Conservation (phyloP, 306 rosid species). For the Malus fusca region DNA sequence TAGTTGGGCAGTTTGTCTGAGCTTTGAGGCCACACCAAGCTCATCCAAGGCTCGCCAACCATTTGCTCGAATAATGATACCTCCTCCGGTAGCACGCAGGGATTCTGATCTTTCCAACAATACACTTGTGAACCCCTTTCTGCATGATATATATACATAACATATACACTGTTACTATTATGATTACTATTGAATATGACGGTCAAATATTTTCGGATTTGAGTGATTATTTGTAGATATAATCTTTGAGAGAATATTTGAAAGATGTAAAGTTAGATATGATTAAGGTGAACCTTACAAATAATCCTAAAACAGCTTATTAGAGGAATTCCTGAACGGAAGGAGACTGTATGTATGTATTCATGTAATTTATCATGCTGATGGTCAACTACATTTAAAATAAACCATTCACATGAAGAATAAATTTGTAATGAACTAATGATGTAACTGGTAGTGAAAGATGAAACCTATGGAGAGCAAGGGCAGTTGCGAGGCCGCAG, state of each 20-base stretch:
- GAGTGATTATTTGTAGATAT: too few species aligned
- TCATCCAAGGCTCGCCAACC: slow-evolving; percentile 58
- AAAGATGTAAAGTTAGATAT: too few species aligned
- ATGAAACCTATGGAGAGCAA: slow-evolving; percentile 50
- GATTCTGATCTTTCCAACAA: slow-evolving; percentile 45
- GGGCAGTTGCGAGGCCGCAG: slow-evolving; percentile 65
- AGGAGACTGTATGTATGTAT: too few species aligned
- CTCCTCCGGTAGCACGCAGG: slow-evolving; percentile 36
- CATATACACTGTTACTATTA: too few species aligned
- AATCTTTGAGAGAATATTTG: too few species aligned
- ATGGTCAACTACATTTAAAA: too few species aligned
- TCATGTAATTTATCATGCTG: too few species aligned
- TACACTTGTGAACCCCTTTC: slow-evolving; percentile 41
- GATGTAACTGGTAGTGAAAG: neutral
- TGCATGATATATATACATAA: neutral
- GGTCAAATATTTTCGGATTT: too few species aligned
- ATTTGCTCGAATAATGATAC: slow-evolving; percentile 33
- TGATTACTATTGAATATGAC: too few species aligned
- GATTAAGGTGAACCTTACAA: too few species aligned
- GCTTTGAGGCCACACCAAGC: slow-evolving; percentile 44
- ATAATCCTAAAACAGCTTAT: too few species aligned
- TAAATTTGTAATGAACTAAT: neutral
- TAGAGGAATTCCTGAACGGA: too few species aligned
- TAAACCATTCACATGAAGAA: neutral
- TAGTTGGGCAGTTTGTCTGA: slow-evolving; percentile 32